Percentiles rank a stretch among this genome's conserved stretches.
phyloP scores from a whole-genome alignment of 202 grass and related monocot species.

The Setaria viridis region DNA sequence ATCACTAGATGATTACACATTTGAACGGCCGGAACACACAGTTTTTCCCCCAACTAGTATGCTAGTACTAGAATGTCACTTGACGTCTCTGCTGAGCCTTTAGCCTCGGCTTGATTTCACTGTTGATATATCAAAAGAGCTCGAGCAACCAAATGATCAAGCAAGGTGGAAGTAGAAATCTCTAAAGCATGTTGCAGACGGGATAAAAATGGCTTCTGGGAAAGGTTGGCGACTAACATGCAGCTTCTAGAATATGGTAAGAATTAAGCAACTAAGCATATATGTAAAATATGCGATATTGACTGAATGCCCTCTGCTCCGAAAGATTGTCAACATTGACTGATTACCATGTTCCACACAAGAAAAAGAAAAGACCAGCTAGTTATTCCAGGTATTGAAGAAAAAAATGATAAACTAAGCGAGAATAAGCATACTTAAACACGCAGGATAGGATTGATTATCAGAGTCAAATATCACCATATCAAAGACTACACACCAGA shows the following conservation, averaged over 20 bases:
- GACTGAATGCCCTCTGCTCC: not conserved
- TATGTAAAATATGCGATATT: conserved; percentile 1
- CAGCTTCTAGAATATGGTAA: conserved; percentile 41
- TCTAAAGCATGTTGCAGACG: conserved; percentile 13
- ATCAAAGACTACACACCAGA: conserved; percentile 3
- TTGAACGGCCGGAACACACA: not conserved
- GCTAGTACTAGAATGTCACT: not conserved
- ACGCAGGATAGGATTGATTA: not conserved
- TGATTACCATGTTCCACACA: not conserved
- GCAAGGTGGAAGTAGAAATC: not conserved
- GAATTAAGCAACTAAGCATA: conserved; percentile 30
- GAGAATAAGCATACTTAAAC: not conserved
- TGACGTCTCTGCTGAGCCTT: not conserved
- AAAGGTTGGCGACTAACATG: not conserved
- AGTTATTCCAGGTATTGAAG: not conserved
- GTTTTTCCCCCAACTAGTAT: not conserved
- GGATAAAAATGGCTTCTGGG: not conserved
- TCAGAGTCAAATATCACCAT: not conserved
- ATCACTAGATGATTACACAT: conserved; percentile 17
- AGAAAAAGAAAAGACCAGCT: conserved; percentile 8
- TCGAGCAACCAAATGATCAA: conserved; percentile 8
- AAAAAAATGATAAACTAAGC: not conserved
- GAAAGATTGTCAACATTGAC: conserved; percentile 6
- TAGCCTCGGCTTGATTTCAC: not conserved
- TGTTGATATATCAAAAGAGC: not conserved